Conservation (phyloP, 352 stramenopile genomes). For the Globisporangium paddicum region DNA sequence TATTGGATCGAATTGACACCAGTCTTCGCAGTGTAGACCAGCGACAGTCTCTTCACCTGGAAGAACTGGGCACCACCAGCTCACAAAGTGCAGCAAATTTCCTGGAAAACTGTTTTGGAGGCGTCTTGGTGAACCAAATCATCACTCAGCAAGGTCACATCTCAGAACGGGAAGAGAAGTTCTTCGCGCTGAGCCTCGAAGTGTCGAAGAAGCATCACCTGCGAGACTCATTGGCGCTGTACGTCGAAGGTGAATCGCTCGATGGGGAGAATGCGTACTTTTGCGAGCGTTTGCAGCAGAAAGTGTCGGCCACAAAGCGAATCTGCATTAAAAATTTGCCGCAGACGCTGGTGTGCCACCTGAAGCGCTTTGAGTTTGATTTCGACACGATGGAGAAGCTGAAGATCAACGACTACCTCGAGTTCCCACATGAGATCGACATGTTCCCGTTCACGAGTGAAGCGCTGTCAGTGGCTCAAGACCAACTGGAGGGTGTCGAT, state of each 20-base stretch:
- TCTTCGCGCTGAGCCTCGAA: constrained; percentile 80
- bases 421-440: constrained; percentile 85
- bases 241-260: constrained; percentile 69
- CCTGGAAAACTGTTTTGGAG: constrained; percentile 62
- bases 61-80: not conserved
- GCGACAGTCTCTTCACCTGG: not conserved
- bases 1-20: constrained; percentile 76
- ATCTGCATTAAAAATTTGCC: constrained; percentile 80
- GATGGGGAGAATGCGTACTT: constrained; percentile 81
- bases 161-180: constrained; percentile 80
- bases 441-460: constrained; percentile 89
- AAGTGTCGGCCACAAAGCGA: constrained; percentile 78
- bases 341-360: constrained; percentile 71
- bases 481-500: not conserved
- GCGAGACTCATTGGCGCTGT: constrained; percentile 53
- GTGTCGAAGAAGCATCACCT: constrained; percentile 68
- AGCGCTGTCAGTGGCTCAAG: constrained; percentile 17
- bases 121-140: constrained; percentile 80
- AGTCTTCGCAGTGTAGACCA: constrained; percentile 4
- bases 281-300: constrained; percentile 58
- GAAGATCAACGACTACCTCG: constrained; percentile 84
- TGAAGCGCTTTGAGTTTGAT: constrained; percentile 90
- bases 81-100: not conserved
- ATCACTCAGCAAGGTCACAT: constrained; percentile 70
- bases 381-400: constrained; percentile 86